These are phyloP conservation scores for Brassica napus DNA, from an alignment of 345 rosid genomes.

Conservation along the genomic window DNA sequence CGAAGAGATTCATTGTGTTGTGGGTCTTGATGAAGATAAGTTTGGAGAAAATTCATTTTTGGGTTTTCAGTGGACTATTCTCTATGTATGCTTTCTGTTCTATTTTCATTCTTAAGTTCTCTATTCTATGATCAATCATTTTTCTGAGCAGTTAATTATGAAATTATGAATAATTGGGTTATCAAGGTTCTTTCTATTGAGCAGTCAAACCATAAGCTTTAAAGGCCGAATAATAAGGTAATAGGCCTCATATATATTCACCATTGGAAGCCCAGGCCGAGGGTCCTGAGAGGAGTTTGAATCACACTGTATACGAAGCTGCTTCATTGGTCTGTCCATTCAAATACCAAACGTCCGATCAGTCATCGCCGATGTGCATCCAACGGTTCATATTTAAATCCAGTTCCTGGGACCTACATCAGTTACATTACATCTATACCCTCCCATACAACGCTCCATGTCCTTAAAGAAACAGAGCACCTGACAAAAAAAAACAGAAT, in stretches of 20 bases:
- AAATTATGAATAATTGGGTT: not conserved
- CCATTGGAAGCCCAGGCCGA: no score
- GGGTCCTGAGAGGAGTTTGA: slow-evolving; percentile 11
- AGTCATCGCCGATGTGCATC: slow-evolving; percentile 26
- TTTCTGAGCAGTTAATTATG: not conserved
- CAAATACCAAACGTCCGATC: slow-evolving; percentile 33
- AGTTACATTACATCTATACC: slow-evolving; percentile 14
- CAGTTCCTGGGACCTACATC: slow-evolving; percentile 14
- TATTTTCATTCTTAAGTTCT: not conserved
- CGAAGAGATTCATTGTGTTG: slow-evolving; percentile 19
- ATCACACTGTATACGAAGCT: slow-evolving; percentile 39
- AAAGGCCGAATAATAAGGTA: not conserved
- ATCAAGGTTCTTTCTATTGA: not conserved
- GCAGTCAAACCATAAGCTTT: no score
- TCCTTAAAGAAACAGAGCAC: not conserved
- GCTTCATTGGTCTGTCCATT: slow-evolving; percentile 20
- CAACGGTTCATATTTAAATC: slow-evolving; percentile 8
- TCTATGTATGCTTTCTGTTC: not conserved
- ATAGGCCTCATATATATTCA: not conserved
- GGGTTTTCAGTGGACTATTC: not conserved
- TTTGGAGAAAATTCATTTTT: not conserved
- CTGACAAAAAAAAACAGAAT: slow-evolving; percentile 16
- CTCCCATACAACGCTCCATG: slow-evolving; percentile 29
- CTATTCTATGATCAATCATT: not conserved
- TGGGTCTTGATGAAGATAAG: slow-evolving; percentile 36